Evolutionary conservation across 1,284 basidiomycete species (phyloP).

Genomic region (Rhizoctonia solani): DNA sequence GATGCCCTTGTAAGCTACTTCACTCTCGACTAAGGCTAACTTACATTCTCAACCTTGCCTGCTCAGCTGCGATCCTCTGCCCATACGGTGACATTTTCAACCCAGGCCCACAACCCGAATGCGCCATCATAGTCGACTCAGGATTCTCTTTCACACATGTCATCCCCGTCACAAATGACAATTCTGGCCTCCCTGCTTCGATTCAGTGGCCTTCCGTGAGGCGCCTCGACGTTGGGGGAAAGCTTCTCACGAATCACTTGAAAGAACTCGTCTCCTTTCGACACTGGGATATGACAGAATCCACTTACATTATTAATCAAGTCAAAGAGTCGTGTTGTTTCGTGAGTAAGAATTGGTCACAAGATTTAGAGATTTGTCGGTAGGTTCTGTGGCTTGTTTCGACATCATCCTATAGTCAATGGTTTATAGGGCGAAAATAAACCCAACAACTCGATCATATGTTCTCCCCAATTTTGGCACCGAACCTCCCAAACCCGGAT

Average conservation of each 20-base stretch:
- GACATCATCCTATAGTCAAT: slow-evolving; percentile 41
- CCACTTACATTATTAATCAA: slow-evolving; percentile 89
- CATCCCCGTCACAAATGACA: slow-evolving; percentile 79
- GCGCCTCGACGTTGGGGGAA: slow-evolving; percentile 92
- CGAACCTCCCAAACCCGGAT: slow-evolving; percentile 61
- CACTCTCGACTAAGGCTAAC: slow-evolving; percentile 1
- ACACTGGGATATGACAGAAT: slow-evolving; percentile 98
- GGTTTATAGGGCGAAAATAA: slow-evolving; percentile 42
- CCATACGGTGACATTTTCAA: slow-evolving; percentile 70
- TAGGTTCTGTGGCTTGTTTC: slow-evolving; percentile 49
- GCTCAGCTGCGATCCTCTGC: slow-evolving; percentile 75
- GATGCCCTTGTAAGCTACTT: slow-evolving; percentile 71
- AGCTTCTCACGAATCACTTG: slow-evolving; percentile 90
- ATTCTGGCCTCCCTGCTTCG: slow-evolving; percentile 51
- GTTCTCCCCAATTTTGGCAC: slow-evolving; percentile 85
- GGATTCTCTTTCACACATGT: slow-evolving; percentile 94
- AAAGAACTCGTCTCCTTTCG: slow-evolving; percentile 92
- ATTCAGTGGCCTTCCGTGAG: slow-evolving; percentile 37
- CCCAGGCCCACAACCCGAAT: slow-evolving; percentile 64
- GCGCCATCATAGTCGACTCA: slow-evolving; percentile 81
- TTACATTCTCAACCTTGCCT: slow-evolving; percentile 36
- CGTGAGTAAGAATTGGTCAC: slow-evolving; percentile 73
- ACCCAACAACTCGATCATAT: slow-evolving; percentile 78
- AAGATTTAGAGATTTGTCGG: slow-evolving; percentile 81
- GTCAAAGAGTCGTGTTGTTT: slow-evolving; percentile 89